These are phyloP conservation scores for Ceratocystiopsis sp. DNA, from an alignment of 2,329 filamentous ascomycete species.

Conservation along the genomic window DNA sequence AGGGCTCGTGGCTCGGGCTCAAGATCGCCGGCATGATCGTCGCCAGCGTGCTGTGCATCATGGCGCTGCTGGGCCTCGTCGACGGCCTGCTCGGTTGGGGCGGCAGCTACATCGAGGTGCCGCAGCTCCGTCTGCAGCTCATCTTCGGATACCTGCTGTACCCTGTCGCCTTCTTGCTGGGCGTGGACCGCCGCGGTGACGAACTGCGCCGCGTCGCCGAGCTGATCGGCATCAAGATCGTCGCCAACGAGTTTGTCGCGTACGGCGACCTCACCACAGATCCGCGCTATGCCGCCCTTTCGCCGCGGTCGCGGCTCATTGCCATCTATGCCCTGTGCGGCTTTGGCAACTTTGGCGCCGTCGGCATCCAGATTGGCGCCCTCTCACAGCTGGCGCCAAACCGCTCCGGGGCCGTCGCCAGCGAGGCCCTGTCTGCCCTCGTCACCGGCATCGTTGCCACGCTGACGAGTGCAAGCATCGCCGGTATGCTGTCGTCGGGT, in stretches of 20 bases:
- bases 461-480: conserved; percentile 60
- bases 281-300: conserved; percentile 38
- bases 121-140: conserved; percentile 55
- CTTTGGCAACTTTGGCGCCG: conserved; percentile 73
- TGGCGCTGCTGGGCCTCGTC: conserved; percentile 56
- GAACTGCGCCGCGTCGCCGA: conserved; percentile 56
- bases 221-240: conserved; percentile 65
- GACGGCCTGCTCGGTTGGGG: conserved; percentile 73
- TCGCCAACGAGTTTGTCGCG: conserved; percentile 72
- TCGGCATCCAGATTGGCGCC: conserved; percentile 82
- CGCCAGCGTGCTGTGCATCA: conserved; percentile 65
- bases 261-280: conserved; percentile 29
- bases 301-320: conserved; percentile 58
- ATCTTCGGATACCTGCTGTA: conserved; percentile 66
- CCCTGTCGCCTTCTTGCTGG: conserved; percentile 64
- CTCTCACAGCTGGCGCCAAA: conserved; percentile 63
- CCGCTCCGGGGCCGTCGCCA: conserved; percentile 57
- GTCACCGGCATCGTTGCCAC: conserved; percentile 65
- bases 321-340: conserved; percentile 73
- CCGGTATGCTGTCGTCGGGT: conserved; percentile 42
- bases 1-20: conserved; percentile 70
- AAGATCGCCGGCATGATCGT: conserved; percentile 77
- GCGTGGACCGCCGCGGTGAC: conserved; percentile 45
- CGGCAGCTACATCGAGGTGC: conserved; percentile 58
- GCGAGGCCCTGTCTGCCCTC: conserved; percentile 60